phyloP scores from a whole-genome alignment of 2,329 filamentous ascomycete species.

The Aspergillus pseudotamarii region DNA sequence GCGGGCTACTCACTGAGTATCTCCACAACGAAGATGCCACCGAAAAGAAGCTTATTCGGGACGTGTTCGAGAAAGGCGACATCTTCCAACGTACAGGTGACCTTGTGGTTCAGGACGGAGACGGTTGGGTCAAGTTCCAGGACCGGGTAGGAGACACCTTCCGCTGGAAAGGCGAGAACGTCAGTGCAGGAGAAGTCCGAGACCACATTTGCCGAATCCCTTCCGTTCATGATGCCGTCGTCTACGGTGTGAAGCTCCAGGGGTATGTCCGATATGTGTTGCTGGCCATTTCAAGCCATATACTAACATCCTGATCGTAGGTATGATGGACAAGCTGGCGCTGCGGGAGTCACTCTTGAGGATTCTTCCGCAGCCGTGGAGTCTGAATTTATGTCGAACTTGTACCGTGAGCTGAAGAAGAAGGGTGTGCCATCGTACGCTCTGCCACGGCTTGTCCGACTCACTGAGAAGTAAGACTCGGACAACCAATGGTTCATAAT shows the following conservation, averaged over 20 bases:
- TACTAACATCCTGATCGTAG: constrained; percentile 23
- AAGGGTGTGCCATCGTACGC: constrained; percentile 52
- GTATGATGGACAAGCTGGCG: constrained; percentile 54
- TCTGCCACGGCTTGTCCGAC: constrained; percentile 50
- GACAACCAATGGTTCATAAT: not conserved
- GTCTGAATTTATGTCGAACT: constrained; percentile 38
- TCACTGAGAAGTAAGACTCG: constrained; percentile 47
- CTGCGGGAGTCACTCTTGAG: constrained; percentile 49
- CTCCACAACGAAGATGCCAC: constrained; percentile 46
- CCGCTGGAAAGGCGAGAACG: constrained; percentile 50
- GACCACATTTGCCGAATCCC: constrained; percentile 47
- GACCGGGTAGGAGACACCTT: constrained; percentile 47
- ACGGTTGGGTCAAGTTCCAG: constrained; percentile 50
- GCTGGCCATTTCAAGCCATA: not conserved
- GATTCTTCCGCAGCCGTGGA: constrained; percentile 32
- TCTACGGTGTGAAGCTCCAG: constrained; percentile 48
- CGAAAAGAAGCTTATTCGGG: constrained; percentile 46
- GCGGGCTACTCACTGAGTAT: constrained; percentile 46
- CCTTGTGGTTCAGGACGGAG: constrained; percentile 43
- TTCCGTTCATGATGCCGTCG: constrained; percentile 47
- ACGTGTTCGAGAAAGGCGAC: constrained; percentile 52
- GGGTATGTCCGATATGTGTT: constrained; percentile 30
- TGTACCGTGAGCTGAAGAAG: constrained; percentile 44
- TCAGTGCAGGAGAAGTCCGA: constrained; percentile 49
- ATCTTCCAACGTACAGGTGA: constrained; percentile 51